A percentile compares a stretch with the other conserved stretches of the same genome.
These are phyloP conservation scores for Phylloporus rhodoxanthus DNA, from an alignment of 768 basidiomycete species.

Conservation along the genomic window DNA sequence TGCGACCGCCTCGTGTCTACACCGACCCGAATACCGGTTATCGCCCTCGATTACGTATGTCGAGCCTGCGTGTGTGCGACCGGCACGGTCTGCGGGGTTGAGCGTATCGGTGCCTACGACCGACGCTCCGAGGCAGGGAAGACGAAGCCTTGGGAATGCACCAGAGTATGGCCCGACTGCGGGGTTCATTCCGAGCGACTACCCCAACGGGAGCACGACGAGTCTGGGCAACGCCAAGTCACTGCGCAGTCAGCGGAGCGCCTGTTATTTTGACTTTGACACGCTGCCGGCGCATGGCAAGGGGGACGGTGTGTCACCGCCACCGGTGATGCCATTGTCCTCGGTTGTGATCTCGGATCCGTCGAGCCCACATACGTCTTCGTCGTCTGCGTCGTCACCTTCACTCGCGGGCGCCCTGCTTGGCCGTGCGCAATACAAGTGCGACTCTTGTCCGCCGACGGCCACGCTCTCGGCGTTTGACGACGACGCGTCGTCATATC, in stretches of 20 bases:
- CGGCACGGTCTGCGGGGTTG: not conserved
- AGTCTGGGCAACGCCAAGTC: conserved; percentile 9
- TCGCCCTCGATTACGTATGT: conserved; percentile 17
- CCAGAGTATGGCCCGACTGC: conserved; percentile 25
- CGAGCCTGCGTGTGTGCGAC: conserved; percentile 14
- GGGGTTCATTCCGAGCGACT: conserved; percentile 23
- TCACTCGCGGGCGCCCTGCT: conserved; percentile 4
- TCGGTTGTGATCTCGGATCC: not conserved
- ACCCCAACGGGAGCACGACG: conserved; percentile 2
- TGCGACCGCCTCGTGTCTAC: conserved; percentile 36
- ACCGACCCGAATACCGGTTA: conserved; percentile 25
- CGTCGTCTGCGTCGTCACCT: not conserved
- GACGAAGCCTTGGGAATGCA: not conserved
- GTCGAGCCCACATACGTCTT: not conserved
- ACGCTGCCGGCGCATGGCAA: conserved; percentile 11
- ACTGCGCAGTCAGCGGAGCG: conserved; percentile 14
- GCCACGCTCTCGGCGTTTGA: not conserved
- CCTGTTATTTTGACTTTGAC: conserved; percentile 27
- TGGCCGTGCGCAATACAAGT: conserved; percentile 29
- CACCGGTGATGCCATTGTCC: not conserved
- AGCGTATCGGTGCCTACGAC: not conserved
- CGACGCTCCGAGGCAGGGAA: not conserved
- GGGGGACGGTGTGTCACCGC: not conserved
- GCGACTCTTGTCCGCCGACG: conserved; percentile 14
- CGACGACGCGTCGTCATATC: not conserved